phyloP scores from a whole-genome alignment of 108 stramenopile genomes.

The Skeletonema menzelii region DNA sequence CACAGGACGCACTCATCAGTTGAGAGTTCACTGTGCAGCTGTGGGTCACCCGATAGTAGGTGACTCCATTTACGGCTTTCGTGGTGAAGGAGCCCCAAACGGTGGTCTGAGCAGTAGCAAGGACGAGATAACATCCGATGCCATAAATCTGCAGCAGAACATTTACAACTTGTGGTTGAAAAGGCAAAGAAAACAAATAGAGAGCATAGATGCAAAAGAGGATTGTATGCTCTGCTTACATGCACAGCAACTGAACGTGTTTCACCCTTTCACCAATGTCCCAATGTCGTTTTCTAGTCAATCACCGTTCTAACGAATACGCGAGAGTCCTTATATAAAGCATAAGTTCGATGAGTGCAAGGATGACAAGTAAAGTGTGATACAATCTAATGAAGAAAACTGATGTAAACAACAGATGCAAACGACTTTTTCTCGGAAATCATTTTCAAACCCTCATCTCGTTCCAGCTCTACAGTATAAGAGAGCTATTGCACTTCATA shows the following conservation, averaged over 20 bases:
- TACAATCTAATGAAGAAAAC: no score
- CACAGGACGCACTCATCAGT: slow-evolving; percentile 80
- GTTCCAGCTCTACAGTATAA: no score
- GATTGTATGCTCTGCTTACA: slow-evolving; percentile 59
- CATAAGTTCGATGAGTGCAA: no score
- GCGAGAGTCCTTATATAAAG: no score
- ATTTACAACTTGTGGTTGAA: slow-evolving; percentile 11
- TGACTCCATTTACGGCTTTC: slow-evolving; percentile 71
- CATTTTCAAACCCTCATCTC: no score
- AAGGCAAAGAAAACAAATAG: slow-evolving; percentile 15
- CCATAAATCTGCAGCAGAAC: slow-evolving; percentile 2
- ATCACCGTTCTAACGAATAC: slow-evolving; percentile 53
- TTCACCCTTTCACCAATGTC: slow-evolving; percentile 63
- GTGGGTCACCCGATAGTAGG: slow-evolving; percentile 81
- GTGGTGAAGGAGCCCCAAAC: slow-evolving; percentile 37
- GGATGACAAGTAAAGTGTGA: no score
- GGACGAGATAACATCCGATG: neutral
- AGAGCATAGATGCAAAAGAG: slow-evolving; percentile 14
- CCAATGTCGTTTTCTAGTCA: slow-evolving; percentile 66
- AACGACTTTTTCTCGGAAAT: no score
- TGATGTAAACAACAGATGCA: no score
- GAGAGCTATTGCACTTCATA: no score
- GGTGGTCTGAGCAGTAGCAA: slow-evolving; percentile 24
- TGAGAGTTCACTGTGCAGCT: slow-evolving; percentile 79
- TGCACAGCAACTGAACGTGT: slow-evolving; percentile 55